These are phyloP conservation scores for Xylaria sp. DNA, from an alignment of 2,329 filamentous ascomycete genomes.

Conservation along the genomic window DNA sequence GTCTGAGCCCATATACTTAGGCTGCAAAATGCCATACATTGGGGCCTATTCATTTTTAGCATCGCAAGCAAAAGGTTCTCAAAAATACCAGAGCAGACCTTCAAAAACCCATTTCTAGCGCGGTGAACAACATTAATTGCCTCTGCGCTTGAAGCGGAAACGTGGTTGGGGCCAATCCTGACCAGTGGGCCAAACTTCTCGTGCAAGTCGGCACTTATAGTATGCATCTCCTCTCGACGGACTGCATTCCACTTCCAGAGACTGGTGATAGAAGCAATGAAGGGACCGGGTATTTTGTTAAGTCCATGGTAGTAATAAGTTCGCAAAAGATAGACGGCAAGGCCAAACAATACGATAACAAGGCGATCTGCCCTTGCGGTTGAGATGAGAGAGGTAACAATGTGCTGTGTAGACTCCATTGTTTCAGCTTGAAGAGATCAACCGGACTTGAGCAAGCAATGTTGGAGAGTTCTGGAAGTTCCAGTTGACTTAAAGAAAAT, in stretches of 20 bases:
- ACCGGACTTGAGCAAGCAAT: not conserved
- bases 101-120: not conserved
- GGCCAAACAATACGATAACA: not conserved
- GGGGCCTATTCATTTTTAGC: constrained; percentile 2
- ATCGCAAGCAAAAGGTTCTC: not conserved
- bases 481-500: not conserved
- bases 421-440: constrained; percentile 6
- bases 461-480: not conserved
- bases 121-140: constrained; percentile 1
- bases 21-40: constrained; percentile 6
- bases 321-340: not conserved
- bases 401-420: constrained; percentile 23
- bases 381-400: constrained; percentile 16
- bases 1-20: not conserved
- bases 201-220: constrained; percentile 4
- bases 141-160: constrained; percentile 6
- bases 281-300: constrained; percentile 3
- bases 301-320: constrained; percentile 9
- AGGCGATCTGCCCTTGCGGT: constrained; percentile 18
- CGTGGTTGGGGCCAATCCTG: constrained; percentile 6
- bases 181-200: constrained; percentile 5
- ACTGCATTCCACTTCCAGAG: constrained; percentile 10
- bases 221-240: constrained; percentile 8
- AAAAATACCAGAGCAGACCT: not conserved
- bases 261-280: constrained; percentile 1